Conservation (phyloP, 306 rosid genomes). For the Lathyrus oleraceus region DNA sequence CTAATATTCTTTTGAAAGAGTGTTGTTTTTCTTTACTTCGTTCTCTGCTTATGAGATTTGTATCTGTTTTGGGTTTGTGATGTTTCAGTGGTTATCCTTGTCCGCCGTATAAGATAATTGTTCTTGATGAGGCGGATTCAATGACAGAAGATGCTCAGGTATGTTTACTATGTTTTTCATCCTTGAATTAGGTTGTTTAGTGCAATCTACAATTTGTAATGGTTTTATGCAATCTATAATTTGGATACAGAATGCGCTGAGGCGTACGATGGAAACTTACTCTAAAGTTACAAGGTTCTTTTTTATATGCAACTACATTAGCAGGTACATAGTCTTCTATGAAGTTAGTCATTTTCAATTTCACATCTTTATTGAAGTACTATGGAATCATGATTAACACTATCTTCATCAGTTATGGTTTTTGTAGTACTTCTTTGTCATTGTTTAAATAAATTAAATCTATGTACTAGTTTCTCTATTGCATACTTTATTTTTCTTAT, state of each 20-base stretch:
- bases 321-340: conserved; percentile 60
- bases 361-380: too few species aligned
- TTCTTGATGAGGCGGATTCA: conserved; percentile 96
- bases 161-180: conserved; percentile 30
- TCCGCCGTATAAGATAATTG: conserved; percentile 88
- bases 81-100: conserved; percentile 75
- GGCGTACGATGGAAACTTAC: conserved; percentile 93
- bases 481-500: neutral
- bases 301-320: conserved; percentile 91
- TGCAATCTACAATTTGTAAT: neutral
- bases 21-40: neutral
- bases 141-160: conserved; percentile 99
- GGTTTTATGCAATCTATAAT: conserved; percentile 10
- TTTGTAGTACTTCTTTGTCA: conserved; percentile 10
- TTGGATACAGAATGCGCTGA: conserved; percentile 79
- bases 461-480: neutral
- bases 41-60: conserved; percentile 2
- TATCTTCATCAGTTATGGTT: conserved; percentile 15
- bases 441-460: neutral
- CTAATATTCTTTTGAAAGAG: neutral
- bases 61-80: neutral
- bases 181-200: neutral
- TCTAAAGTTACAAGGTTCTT: conserved; percentile 93
- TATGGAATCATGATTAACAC: neutral
- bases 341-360: neutral